Evolutionary conservation across 257 asterid genomes (phyloP).

Genomic region (Solanum dulcamara): DNA sequence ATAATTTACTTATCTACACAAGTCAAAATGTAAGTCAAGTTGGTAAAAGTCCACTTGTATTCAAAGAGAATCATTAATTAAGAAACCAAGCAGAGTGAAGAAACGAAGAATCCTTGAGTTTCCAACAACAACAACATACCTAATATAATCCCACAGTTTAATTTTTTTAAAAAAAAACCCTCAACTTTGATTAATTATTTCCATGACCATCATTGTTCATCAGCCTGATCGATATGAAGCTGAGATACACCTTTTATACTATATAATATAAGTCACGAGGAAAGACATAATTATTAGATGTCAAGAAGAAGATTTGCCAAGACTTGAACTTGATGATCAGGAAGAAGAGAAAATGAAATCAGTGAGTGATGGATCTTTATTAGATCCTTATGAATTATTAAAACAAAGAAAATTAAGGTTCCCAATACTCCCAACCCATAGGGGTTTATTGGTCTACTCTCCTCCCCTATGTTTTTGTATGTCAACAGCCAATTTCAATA

Average conservation of each 20-base stretch:
- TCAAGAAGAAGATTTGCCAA: too few relatives aligned
- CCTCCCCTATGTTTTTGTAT: neutral
- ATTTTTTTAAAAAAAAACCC: neutral
- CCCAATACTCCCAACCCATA: too few relatives aligned
- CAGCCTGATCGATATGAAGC: neutral
- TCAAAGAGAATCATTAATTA: neutral
- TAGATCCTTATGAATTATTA: neutral
- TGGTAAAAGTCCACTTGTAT: neutral
- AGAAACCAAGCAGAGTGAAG: neutral
- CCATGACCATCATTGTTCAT: neutral
- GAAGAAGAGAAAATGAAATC: neutral
- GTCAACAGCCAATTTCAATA: neutral
- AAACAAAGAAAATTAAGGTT: neutral
- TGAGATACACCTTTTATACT: neutral
- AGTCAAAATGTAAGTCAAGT: neutral
- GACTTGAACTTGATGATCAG: neutral
- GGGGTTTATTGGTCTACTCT: too few relatives aligned
- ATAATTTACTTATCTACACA: neutral
- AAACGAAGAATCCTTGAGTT: neutral
- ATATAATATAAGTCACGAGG: too few relatives aligned
- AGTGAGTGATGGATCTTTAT: neutral
- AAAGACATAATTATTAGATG: too few relatives aligned
- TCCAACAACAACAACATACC: neutral
- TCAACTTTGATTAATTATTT: neutral
- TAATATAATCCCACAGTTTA: neutral